Base-by-base conservation (phyloP, 2,329 filamentous ascomycete species). In the Cladophialophora bantiana region DNA sequence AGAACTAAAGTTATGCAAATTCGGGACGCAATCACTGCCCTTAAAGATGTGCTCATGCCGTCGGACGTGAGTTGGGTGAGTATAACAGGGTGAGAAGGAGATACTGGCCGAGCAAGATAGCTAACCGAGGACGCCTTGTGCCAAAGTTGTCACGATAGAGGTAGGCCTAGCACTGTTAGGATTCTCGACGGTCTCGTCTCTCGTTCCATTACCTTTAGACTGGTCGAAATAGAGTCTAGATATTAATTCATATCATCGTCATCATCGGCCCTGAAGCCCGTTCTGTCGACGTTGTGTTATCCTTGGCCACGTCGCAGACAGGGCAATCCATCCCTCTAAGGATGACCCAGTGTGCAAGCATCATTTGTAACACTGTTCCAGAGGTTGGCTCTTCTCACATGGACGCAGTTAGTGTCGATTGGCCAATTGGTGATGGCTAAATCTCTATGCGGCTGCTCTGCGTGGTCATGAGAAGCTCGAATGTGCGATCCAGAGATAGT, bases 221-320 rank as follows among this genome's bases (percentile, higher is more conserved):
- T 9, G 26, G n/a, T 48, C n/a, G n/a, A 26, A 10, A 26, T 20
- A 3, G 18, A 26, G 7, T 48, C 18, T 48, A 9, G 3, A 7
- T 1, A 10, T 50, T 50, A 9, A n/a, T 50, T 40, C 9, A 59
- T 50, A 50, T 45, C 57, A 59, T 58, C 55, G 38, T 9, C 57
- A 59, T 59, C 57, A 45, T 59, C 40, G 31, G 13, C 7, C 20
- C 40, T 31, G 57, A 50, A 59, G 57, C 32, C 4, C 48, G 12
- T 59, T 45, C 40, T 13, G 32, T 40, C 57, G 34, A 40, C 12
- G 40, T 10, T 42, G 31, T 13, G 13, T 26, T 31, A 10, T 6
- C 38, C 18, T 58, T 42, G 38, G 42, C 9, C 36, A n/a, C 18
- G 45, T 34, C 15, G 12, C 56, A 18, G 26, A 3, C 26, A 26